Conservation (phyloP, 1,139 yeast genomes). For the Taphrina betulina region DNA sequence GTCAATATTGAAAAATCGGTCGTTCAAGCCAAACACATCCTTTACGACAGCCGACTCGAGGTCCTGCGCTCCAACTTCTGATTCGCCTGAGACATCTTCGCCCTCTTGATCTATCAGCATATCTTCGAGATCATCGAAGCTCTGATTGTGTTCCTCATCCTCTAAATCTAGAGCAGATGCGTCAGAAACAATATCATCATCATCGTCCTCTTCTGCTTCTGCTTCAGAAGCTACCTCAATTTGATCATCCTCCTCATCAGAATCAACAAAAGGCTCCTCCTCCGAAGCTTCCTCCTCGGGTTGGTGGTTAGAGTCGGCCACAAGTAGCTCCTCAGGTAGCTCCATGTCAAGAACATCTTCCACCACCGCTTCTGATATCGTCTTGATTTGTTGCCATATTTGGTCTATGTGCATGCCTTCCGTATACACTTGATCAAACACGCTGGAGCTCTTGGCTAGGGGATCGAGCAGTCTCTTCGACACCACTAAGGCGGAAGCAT, state of each 20-base stretch:
- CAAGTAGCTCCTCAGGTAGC: slow-evolving; percentile 44
- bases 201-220: slow-evolving; percentile 40
- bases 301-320: slow-evolving; percentile 46
- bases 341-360: slow-evolving; percentile 44
- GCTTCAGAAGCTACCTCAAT: slow-evolving; percentile 39
- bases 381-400: slow-evolving; percentile 88
- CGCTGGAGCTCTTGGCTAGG: slow-evolving; percentile 59
- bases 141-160: not conserved
- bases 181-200: slow-evolving; percentile 40
- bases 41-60: slow-evolving; percentile 40
- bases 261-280: slow-evolving; percentile 16
- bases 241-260: slow-evolving; percentile 41
- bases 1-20: slow-evolving; percentile 80
- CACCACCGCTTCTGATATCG: slow-evolving; percentile 49
- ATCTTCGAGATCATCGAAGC: slow-evolving; percentile 31
- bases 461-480: slow-evolving; percentile 53
- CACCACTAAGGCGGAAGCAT: slow-evolving; percentile 27
- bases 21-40: slow-evolving; percentile 70
- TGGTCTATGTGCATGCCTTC: slow-evolving; percentile 90
- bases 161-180: slow-evolving; percentile 13
- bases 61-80: slow-evolving; percentile 2
- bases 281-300: slow-evolving; percentile 6
- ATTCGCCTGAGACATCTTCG: slow-evolving; percentile 28
- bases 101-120: slow-evolving; percentile 36
- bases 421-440: slow-evolving; percentile 70